A percentile compares a stretch with the other conserved stretches of the same genome.
These are phyloP conservation scores for Phytopythium oedochilum DNA, from an alignment of 352 stramenopile species.

Conservation along the genomic window DNA sequence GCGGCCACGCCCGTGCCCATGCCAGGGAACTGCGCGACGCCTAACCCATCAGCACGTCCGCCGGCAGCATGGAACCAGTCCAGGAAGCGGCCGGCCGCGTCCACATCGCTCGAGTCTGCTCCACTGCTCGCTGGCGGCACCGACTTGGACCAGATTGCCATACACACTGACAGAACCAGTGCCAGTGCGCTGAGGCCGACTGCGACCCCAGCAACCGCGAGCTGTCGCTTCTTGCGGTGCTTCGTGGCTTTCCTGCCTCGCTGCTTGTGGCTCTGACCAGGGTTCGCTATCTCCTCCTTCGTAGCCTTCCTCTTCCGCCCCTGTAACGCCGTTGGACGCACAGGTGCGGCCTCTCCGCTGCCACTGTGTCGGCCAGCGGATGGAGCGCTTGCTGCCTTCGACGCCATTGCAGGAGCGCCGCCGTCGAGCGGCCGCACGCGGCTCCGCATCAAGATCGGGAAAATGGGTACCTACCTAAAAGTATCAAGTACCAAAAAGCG, in stretches of 20 bases:
- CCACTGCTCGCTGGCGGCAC: not conserved
- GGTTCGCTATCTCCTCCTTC: too few relatives aligned
- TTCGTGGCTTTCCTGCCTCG: not conserved
- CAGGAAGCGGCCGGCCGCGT: conserved; percentile 19
- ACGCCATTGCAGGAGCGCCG: not conserved
- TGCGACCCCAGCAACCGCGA: not conserved
- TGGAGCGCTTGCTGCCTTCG: not conserved
- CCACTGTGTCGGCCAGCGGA: not conserved
- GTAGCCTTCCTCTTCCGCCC: not conserved
- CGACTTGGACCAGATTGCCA: not conserved
- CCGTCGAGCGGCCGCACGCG: not conserved
- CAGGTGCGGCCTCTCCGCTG: not conserved
- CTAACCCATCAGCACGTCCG: conserved; percentile 20
- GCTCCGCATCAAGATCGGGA: not conserved
- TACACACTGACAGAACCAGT: not conserved
- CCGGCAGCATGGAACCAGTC: conserved; percentile 35
- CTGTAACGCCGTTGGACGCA: not conserved
- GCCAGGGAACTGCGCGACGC: conserved; percentile 19
- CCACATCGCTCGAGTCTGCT: not conserved
- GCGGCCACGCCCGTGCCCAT: conserved; percentile 41
- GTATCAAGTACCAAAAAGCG: not conserved
- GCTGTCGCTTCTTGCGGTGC: not conserved
- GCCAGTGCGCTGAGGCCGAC: not conserved
- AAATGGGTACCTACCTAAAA: too few relatives aligned
- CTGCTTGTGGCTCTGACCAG: not conserved